These are phyloP conservation scores for Tylopilus rubrobrunneus DNA, from an alignment of 768 basidiomycete genomes.

Conservation along the genomic window DNA sequence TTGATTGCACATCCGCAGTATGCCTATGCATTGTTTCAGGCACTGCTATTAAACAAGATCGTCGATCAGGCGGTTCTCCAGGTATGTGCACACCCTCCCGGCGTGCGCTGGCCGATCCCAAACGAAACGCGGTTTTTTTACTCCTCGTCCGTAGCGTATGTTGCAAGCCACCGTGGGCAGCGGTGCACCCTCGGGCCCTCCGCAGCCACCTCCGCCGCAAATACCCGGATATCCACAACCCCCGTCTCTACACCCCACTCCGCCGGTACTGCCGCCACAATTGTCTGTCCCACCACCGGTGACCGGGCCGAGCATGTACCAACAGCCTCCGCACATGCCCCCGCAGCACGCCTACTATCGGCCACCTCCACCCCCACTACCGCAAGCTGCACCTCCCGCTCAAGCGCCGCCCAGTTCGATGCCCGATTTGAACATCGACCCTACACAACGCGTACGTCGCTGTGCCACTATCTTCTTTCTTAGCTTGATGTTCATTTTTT, in stretches of 20 bases:
- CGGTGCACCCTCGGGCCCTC: constrained; percentile 24
- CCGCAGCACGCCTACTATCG: constrained; percentile 31
- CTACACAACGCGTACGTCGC: constrained; percentile 45
- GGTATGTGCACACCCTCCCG: constrained; percentile 36
- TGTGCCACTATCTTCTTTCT: not conserved
- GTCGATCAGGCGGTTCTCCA: constrained; percentile 84
- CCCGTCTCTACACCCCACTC: constrained; percentile 31
- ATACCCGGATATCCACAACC: constrained; percentile 29
- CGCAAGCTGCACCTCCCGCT: constrained; percentile 26
- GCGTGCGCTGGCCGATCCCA: constrained; percentile 3
- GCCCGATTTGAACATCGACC: constrained; percentile 39
- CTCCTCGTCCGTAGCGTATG: constrained; percentile 41
- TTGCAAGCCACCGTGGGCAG: constrained; percentile 40
- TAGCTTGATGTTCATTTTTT: not conserved
- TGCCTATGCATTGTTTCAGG: constrained; percentile 94
- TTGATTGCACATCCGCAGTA: constrained; percentile 86
- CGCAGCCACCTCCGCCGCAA: constrained; percentile 31
- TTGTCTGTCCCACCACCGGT: constrained; percentile 29
- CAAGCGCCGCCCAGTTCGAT: constrained; percentile 31
- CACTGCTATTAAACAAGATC: constrained; percentile 87
- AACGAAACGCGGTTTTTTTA: constrained; percentile 1
- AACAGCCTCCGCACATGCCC: constrained; percentile 30
- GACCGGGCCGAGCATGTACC: constrained; percentile 27
- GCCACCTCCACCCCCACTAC: constrained; percentile 30
- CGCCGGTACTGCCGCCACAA: constrained; percentile 31